These are phyloP conservation scores for Penicillium pulvis DNA, from an alignment of 495 filamentous ascomycete genomes.

Conservation along the genomic window DNA sequence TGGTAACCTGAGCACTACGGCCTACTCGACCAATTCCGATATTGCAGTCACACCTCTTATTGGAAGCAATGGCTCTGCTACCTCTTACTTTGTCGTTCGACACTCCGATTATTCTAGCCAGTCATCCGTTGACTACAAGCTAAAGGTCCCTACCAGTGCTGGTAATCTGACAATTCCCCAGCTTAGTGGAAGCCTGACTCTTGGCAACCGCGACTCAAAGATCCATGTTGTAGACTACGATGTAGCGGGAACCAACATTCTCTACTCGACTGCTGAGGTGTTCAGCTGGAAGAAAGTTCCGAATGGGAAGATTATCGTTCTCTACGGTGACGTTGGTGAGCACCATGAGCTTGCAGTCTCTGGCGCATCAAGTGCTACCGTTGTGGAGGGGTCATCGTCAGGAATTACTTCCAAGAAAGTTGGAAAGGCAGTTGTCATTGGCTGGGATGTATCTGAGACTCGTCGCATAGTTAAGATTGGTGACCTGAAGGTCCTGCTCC, in stretches of 20 bases:
- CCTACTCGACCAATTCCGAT: conserved; percentile 48
- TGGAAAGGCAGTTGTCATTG: conserved; percentile 52
- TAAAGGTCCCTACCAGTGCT: conserved; percentile 61
- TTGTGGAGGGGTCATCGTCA: conserved; percentile 51
- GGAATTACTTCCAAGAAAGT: conserved; percentile 43
- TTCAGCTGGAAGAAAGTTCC: conserved; percentile 69
- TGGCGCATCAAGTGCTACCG: conserved; percentile 37
- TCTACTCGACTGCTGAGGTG: conserved; percentile 77
- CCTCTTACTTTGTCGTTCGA: conserved; percentile 66
- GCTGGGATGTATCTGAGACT: conserved; percentile 54
- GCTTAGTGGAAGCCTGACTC: conserved; percentile 58
- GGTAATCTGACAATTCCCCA: conserved; percentile 66
- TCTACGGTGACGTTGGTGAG: conserved; percentile 73
- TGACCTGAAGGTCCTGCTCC: conserved; percentile 56
- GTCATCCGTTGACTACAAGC: conserved; percentile 59
- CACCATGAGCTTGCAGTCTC: conserved; percentile 67
- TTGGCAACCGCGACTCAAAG: conserved; percentile 76
- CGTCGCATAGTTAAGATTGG: conserved; percentile 59
- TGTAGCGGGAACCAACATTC: conserved; percentile 60
- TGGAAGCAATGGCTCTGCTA: conserved; percentile 45
- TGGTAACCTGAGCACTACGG: conserved; percentile 49
- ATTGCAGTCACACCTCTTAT: conserved; percentile 62
- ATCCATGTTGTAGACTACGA: conserved; percentile 74
- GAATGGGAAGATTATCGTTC: conserved; percentile 60
- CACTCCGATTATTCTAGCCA: conserved; percentile 62